Base-by-base conservation (phyloP, 2,329 filamentous ascomycete species). In the Nigrograna mackinnonii region DNA sequence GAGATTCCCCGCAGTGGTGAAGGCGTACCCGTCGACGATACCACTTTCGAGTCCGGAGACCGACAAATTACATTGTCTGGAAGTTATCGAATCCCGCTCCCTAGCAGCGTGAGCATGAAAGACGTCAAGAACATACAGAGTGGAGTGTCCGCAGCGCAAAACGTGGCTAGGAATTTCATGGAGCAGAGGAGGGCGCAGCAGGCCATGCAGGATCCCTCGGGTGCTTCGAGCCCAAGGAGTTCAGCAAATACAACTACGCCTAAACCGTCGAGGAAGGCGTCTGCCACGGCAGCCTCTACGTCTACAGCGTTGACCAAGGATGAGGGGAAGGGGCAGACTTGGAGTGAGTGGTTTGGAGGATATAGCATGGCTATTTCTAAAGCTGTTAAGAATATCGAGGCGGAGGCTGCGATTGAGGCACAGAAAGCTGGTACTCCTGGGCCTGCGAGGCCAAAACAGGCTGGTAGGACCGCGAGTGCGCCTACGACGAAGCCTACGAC, bases 311-410 rank as follows among this genome's bases (percentile, higher is more conserved):
- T 56, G 5, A 41, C 37, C 2, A 50, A 41, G 2, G 54, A 55
- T 4, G 48, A 41, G 1, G 54, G 53, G 0, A 59, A 60, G 37
- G n/a, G n/a, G n/a, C 51, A 64, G 50, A 58, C 58, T 22, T 68
- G 66, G 66, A 47, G 60, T 6, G 66, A 68, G 37, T 68, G 64
- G 64, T 65, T 68, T 37, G 66, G 66, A 0, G 66, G 64, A 13
- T 68, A 68, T 39, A 68, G 64, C 36, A 47, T 68, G 45, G 63
- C 64, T 7, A 65, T 68, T 34, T 57, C 58, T 14, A 40, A 60
- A 30, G 64, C 60, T n/a, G 61, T 68, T 7, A 64, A 60, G 37
- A 68, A 50, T 37, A 65, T 68, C 26, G 64, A 68, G 43, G 59
- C 64, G 16, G 66, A 68, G 35, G 64, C 62, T 30, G 62, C 58